phyloP scores from a whole-genome alignment of 192 early-diverging fungal genomes.

The Dissophora globulifera region DNA sequence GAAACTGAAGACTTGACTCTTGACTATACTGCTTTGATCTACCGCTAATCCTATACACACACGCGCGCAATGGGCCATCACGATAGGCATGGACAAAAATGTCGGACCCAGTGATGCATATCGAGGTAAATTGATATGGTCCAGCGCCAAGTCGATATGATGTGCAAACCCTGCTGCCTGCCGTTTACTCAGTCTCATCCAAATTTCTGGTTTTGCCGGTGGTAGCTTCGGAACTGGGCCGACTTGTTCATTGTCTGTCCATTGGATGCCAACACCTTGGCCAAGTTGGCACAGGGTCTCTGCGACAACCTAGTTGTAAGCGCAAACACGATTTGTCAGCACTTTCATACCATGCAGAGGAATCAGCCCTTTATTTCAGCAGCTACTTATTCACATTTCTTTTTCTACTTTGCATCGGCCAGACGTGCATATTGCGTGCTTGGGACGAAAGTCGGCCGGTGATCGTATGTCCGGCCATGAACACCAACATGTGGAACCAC shows the following conservation, averaged over 20 bases:
- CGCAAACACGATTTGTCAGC: not conserved
- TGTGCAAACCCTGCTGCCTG: no score
- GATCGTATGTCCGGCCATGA: constrained; percentile 95
- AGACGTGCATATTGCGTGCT: constrained; percentile 91
- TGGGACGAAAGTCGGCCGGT: constrained; percentile 85
- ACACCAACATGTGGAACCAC: constrained; percentile 97
- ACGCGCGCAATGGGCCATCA: not conserved
- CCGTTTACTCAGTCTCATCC: not conserved
- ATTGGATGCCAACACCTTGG: constrained; percentile 93
- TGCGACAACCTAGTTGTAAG: constrained; percentile 92
- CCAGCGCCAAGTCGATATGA: no score
- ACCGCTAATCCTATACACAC: no score
- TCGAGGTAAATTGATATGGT: no score
- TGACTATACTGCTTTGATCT: no score
- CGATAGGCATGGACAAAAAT: constrained; percentile 78
- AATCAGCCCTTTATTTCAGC: no score
- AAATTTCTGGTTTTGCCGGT: not conserved
- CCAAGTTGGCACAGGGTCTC: constrained; percentile 88
- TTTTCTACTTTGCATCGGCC: no score
- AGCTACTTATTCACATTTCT: no score
- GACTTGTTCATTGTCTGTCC: constrained; percentile 90
- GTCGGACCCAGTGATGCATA: constrained; percentile 93
- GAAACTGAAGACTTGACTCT: not conserved
- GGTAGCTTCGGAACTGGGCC: constrained; percentile 92
- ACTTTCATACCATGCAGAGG: constrained; percentile 2